A percentile compares a stretch with the other conserved stretches of the same genome.
phyloP scores from a whole-genome alignment of 768 basidiomycete genomes.

The Rhodocollybia butyracea region DNA sequence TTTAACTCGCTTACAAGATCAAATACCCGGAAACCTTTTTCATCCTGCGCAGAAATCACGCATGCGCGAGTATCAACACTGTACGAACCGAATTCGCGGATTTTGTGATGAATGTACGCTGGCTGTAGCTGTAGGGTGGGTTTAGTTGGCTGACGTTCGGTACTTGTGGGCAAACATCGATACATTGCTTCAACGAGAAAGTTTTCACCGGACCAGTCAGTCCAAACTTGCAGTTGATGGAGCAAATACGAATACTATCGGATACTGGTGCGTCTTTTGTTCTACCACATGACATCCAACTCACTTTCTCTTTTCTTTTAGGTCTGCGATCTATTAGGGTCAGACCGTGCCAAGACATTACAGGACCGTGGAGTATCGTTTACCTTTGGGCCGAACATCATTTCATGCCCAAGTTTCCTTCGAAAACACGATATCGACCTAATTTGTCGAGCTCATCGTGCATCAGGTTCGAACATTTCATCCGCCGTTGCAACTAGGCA shows the following conservation, averaged over 20 bases:
- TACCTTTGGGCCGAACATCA: slow-evolving; percentile 98
- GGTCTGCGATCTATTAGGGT: slow-evolving; percentile 97
- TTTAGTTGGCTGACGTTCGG: background rate
- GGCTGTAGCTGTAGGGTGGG: background rate
- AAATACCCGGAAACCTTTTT: slow-evolving; percentile 99
- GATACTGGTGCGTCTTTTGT: slow-evolving; percentile 76
- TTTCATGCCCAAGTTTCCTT: slow-evolving; percentile 94
- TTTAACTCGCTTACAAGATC: slow-evolving; percentile 99
- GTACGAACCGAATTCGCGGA: slow-evolving; percentile 98
- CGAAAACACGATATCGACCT: slow-evolving; percentile 99
- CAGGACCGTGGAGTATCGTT: slow-evolving; percentile 98
- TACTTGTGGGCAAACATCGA: slow-evolving; percentile 85
- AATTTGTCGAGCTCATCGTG: slow-evolving; percentile 95
- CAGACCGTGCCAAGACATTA: slow-evolving; percentile 98
- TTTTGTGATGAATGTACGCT: slow-evolving; percentile 98
- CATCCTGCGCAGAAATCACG: slow-evolving; percentile 97
- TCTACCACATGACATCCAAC: slow-evolving; percentile 7
- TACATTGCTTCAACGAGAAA: slow-evolving; percentile 99
- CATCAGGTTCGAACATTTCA: slow-evolving; percentile 73
- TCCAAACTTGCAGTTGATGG: slow-evolving; percentile 98
- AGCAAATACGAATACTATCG: slow-evolving; percentile 97
- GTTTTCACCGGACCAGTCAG: slow-evolving; percentile 98
- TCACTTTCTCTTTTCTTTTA: slow-evolving; percentile 25
- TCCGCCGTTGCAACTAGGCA: background rate
- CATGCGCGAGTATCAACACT: slow-evolving; percentile 99